phyloP scores from a whole-genome alignment of 345 rosid genomes.

The Excoecaria cochinchinensis region DNA sequence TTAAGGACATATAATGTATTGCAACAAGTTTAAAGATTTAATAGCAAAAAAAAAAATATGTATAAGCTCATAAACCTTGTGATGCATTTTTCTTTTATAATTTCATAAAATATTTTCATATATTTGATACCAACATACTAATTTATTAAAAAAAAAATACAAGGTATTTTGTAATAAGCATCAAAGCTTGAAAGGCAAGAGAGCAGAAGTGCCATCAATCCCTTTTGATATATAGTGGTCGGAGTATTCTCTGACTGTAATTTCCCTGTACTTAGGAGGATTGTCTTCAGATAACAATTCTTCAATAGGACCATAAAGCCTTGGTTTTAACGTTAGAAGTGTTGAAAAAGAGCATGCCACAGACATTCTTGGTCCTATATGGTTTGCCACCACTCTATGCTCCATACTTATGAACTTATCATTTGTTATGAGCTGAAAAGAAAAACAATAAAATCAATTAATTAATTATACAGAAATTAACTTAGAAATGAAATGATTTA shows the following conservation, averaged over 20 bases:
- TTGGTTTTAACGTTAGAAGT: neutral
- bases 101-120: no score
- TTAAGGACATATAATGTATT: no score
- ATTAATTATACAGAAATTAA: neutral
- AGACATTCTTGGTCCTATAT: constrained; percentile 41
- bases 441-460: neutral
- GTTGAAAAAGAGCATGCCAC: constrained; percentile 41
- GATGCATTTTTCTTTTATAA: no score
- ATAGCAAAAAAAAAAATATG: no score
- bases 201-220: constrained; percentile 39
- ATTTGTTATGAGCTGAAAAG: constrained; percentile 25
- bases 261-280: constrained; percentile 34
- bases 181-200: constrained; percentile 27
- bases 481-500: neutral
- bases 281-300: constrained; percentile 42
- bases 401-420: constrained; percentile 19
- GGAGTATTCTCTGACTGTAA: constrained; percentile 27
- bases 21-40: no score
- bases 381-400: constrained; percentile 17
- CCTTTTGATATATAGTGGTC: constrained; percentile 29
- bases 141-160: no score
- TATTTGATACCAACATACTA: no score
- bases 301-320: constrained; percentile 38
- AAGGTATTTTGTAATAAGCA: no score
- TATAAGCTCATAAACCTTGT: no score